Evolutionary conservation across 2,329 filamentous ascomycete species (phyloP).

Genomic region (Grosmannia clavigera): DNA sequence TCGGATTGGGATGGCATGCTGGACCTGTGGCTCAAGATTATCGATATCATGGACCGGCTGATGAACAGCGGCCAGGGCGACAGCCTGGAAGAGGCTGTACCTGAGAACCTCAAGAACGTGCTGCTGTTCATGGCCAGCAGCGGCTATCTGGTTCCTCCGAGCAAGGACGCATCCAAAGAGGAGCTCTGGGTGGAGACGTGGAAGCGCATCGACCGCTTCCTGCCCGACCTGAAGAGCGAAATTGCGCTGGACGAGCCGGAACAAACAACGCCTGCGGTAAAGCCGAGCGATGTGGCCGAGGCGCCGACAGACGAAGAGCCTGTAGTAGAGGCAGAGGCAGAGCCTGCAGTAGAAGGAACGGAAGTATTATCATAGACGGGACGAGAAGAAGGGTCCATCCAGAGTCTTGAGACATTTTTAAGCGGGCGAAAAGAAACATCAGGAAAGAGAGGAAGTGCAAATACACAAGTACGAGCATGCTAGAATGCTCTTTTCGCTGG

Average conservation of each 20-base stretch:
- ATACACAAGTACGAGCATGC: too few relatives aligned
- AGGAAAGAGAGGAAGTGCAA: too few relatives aligned
- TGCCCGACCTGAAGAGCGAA: conserved; percentile 47
- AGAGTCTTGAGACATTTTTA: too few relatives aligned
- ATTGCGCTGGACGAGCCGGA: conserved; percentile 34
- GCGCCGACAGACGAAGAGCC: neutral
- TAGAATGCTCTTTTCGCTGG: too few relatives aligned
- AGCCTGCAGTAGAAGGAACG: neutral
- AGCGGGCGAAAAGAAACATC: too few relatives aligned
- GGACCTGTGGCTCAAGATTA: conserved; percentile 81
- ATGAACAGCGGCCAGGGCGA: conserved; percentile 94
- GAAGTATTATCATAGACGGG: neutral
- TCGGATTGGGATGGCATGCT: conserved; percentile 81
- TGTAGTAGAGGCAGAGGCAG: neutral
- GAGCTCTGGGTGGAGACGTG: conserved; percentile 50
- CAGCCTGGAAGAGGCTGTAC: conserved; percentile 84
- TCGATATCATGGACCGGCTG: conserved; percentile 88
- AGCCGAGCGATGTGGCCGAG: neutral
- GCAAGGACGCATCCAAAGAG: conserved; percentile 39
- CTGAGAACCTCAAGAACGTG: conserved; percentile 92
- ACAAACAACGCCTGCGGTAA: neutral
- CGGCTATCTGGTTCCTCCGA: conserved; percentile 66
- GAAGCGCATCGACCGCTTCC: conserved; percentile 53
- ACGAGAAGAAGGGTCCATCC: neutral
- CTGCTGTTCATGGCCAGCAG: conserved; percentile 88